Evolutionary conservation across 2,329 filamentous ascomycete species (phyloP).

Genomic region (Exophiala xenobiotica): DNA sequence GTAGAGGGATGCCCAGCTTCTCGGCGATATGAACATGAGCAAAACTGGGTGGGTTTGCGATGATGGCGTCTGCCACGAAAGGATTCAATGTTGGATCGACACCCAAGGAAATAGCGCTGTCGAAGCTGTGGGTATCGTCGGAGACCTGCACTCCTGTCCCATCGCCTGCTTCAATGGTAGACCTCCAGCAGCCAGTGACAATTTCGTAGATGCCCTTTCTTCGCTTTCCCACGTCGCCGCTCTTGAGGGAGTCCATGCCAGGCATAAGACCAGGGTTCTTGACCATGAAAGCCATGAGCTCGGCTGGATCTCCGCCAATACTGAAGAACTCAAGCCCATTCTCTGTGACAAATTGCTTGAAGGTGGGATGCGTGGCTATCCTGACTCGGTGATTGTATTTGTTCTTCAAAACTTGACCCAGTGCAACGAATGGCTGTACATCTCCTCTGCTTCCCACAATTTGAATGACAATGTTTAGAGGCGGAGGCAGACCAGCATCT

Average conservation of each 20-base stretch:
- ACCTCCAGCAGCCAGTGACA: conserved; percentile 81
- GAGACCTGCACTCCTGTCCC: conserved; percentile 56
- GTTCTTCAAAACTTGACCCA: conserved; percentile 64
- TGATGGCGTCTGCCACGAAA: conserved; percentile 86
- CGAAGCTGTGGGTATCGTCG: conserved; percentile 42
- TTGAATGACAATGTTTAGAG: conserved; percentile 71
- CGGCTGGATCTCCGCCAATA: conserved; percentile 72
- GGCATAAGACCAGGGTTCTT: conserved; percentile 86
- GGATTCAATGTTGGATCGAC: conserved; percentile 53
- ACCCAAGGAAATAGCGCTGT: conserved; percentile 38
- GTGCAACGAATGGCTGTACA: conserved; percentile 71
- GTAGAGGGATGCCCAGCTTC: conserved; percentile 71
- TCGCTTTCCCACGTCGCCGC: conserved; percentile 72
- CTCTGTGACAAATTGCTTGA: conserved; percentile 66
- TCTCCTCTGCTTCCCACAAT: conserved; percentile 73
- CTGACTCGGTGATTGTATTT: conserved; percentile 70
- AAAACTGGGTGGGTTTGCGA: conserved; percentile 78
- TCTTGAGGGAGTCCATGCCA: conserved; percentile 71
- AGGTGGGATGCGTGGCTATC: conserved; percentile 69
- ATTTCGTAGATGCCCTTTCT: conserved; percentile 75
- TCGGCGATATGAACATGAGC: conserved; percentile 79
- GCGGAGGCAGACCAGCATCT: conserved; percentile 58
- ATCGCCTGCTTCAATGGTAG: conserved; percentile 76
- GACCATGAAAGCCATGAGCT: conserved; percentile 87
- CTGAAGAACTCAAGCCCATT: conserved; percentile 73